Base-by-base conservation (phyloP, 2,329 filamentous ascomycete genomes). In the Zalaria obscura region DNA sequence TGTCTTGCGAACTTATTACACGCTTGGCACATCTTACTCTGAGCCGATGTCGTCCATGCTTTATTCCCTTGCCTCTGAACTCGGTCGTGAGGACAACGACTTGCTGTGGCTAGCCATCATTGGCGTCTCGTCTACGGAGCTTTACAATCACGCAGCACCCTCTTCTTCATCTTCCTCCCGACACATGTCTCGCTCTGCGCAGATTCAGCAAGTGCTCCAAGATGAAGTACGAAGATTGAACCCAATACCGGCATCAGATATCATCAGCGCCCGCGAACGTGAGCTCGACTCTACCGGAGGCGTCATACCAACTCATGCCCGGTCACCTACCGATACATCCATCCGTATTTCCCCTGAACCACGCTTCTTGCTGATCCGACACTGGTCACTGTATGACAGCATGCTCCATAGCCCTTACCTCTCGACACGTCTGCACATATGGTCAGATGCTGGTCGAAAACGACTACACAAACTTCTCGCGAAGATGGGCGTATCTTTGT, bases 401-500 rank as follows among this genome's bases (percentile, higher is more conserved):
- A 96, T 98, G 91, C 72, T 96, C 8, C 91, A 98, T 59, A 95
- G 88, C 0, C 88, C 89, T 0, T 96, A 95, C 55, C 75, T 98
- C 4, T 89, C 93, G 45, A 85, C 89, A 3, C 76, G 86, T 28
- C 72, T 98, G 36, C 89, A 93, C 61, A 87, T 94, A 37, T 98
- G 91, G 89, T 93, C 80, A 45, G 91, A 96, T 47, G 75, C 74
- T 39, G 91, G 91, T 3, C 73, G 84, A 40, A 93, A 93, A 59
- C 76, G 89, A 40, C 68, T 98, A 18, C 85, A 95, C 61, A 96
- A 96, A 57, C 73, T 98, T 0, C 72, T 98, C 3, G 91, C 91
- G 35, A 98, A 96, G 62, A 98, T 98, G 89, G 91, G 91, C 28
- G 84, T 98, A 42, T 93, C 85, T 55, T 68, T 96, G 32, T 82